Conservation (phyloP, 1,284 basidiomycete species). For the Ustilago xerochloae region DNA sequence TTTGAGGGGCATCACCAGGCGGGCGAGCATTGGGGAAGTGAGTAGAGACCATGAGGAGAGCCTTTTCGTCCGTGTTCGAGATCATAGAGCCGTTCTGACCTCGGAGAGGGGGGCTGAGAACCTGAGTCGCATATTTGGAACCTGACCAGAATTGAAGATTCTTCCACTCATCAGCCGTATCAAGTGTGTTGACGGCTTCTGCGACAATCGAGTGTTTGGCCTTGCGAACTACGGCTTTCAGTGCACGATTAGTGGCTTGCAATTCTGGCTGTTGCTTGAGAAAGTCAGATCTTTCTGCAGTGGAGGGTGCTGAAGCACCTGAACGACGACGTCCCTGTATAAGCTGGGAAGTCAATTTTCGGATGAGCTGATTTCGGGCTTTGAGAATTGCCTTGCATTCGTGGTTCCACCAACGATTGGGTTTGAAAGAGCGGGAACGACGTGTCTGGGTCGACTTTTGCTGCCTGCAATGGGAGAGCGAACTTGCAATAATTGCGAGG, state of each 20-base stretch:
- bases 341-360: background rate
- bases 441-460: too few species aligned
- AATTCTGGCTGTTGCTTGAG: background rate
- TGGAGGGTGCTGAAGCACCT: too few species aligned
- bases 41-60: background rate
- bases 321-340: too few species aligned
- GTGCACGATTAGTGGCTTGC: background rate
- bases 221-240: background rate
- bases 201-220: background rate
- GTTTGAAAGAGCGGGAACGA: too few species aligned
- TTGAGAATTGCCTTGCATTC: background rate
- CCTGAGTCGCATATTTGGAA: background rate
- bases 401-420: background rate
- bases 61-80: too few species aligned
- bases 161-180: background rate
- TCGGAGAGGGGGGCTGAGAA: background rate
- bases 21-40: background rate
- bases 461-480: background rate
- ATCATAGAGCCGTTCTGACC: background rate
- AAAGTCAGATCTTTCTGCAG: background rate
- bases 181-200: background rate
- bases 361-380: background rate
- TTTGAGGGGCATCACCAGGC: too few species aligned
- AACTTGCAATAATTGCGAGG: background rate
- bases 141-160: background rate